A percentile compares a stretch with the other conserved stretches of the same genome.
Evolutionary conservation across 805 yeast genomes (phyloP).

Genomic region (Candida nitratophila): DNA sequence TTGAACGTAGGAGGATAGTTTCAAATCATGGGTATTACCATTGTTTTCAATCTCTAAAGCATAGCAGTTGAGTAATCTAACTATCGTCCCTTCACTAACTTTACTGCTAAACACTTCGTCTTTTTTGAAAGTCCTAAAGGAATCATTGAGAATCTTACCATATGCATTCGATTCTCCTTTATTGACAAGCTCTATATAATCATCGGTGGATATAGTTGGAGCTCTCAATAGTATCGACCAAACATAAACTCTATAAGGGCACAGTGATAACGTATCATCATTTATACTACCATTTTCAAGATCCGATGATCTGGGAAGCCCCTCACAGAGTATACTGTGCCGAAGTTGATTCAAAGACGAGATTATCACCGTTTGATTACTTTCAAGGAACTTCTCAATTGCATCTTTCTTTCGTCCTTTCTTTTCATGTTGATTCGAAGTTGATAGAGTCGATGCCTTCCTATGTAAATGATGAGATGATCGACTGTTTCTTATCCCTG

Average conservation of each 20-base stretch:
- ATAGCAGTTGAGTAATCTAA: conserved; percentile 65
- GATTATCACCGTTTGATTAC: conserved; percentile 37
- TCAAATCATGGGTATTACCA: no score
- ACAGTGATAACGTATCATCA: no score
- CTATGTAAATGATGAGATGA: conserved; percentile 6
- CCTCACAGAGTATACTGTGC: conserved; percentile 43
- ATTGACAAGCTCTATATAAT: conserved; percentile 46
- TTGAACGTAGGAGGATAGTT: conserved; percentile 64
- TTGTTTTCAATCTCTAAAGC: conserved; percentile 35
- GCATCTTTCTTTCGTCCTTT: conserved; percentile 43
- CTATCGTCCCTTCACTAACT: conserved; percentile 64
- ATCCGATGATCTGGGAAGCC: conserved; percentile 19
- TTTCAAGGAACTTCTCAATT: conserved; percentile 42
- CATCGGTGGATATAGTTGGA: conserved; percentile 47
- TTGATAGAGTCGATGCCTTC: conserved; percentile 12
- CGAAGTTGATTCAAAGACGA: conserved; percentile 48
- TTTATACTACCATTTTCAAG: conserved; percentile 6
- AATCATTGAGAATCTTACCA: conserved; percentile 73
- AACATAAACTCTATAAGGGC: conserved; percentile 66
- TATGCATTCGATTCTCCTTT: conserved; percentile 54
- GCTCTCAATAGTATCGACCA: conserved; percentile 75
- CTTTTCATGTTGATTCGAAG: conserved; percentile 6
- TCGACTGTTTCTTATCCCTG: background rate
- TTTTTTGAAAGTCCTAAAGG: conserved; percentile 77
- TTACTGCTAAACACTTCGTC: conserved; percentile 55